phyloP scores from a whole-genome alignment of 2,329 filamentous ascomycete species.

The Talaromyces sp. region DNA sequence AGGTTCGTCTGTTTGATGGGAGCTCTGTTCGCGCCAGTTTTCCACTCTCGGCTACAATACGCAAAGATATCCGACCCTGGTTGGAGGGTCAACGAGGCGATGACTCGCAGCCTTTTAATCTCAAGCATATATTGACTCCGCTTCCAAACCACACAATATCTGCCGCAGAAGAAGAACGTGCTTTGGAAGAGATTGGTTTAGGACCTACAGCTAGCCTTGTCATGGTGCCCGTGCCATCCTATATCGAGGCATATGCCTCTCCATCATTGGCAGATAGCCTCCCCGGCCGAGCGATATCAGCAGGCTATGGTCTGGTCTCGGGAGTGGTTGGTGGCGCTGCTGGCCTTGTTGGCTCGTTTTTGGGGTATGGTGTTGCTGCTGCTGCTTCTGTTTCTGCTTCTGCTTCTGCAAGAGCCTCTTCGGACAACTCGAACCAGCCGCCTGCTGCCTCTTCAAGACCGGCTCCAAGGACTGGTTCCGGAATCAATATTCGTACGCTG shows the following conservation, averaged over 20 bases:
- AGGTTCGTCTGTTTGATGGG: conserved; percentile 79
- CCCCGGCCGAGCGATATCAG: conserved; percentile 36
- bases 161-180: conserved; percentile 65
- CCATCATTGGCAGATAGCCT: conserved; percentile 28
- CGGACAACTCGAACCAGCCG: not conserved
- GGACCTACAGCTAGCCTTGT: conserved; percentile 77
- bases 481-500: conserved; percentile 47
- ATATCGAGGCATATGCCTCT: conserved; percentile 51
- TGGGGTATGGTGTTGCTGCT: conserved; percentile 31
- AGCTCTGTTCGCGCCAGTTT: conserved; percentile 71
- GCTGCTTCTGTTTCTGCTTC: conserved; percentile 3
- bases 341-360: conserved; percentile 37
- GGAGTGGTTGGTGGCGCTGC: conserved; percentile 38
- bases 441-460: not conserved
- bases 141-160: conserved; percentile 69
- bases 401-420: not conserved
- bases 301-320: conserved; percentile 37
- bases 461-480: conserved; percentile 5
- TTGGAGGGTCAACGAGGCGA: conserved; percentile 59
- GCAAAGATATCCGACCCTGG: conserved; percentile 66
- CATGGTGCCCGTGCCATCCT: conserved; percentile 63
- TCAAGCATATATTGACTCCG: conserved; percentile 78
- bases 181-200: conserved; percentile 64
- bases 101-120: conserved; percentile 63
- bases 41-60: conserved; percentile 56